Evolutionary conservation across 2,329 filamentous ascomycete species (phyloP).

Genomic region (Pseudogymnoascus sp.): DNA sequence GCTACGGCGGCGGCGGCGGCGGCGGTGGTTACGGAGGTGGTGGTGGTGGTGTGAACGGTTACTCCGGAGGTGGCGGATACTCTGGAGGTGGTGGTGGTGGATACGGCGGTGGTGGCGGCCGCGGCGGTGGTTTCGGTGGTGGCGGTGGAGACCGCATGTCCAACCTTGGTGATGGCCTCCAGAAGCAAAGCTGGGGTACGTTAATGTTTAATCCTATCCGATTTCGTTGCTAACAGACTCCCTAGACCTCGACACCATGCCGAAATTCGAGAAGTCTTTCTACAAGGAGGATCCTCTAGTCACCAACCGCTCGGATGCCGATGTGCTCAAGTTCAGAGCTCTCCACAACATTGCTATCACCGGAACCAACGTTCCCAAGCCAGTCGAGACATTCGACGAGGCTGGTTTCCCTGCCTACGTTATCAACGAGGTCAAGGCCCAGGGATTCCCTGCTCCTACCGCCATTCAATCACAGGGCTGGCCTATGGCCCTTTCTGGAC

Average conservation of each 20-base stretch:
- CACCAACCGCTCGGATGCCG: conserved; percentile 59
- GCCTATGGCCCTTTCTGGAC: conserved; percentile 97
- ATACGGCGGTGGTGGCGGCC: conserved; percentile 33
- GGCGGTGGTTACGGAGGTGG: conserved; percentile 28
- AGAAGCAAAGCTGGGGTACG: conserved; percentile 83
- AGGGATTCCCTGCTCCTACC: conserved; percentile 88
- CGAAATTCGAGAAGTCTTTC: conserved; percentile 99
- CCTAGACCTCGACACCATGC: conserved; percentile 64
- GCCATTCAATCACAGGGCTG: conserved; percentile 97
- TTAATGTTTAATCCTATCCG: conserved; percentile 20
- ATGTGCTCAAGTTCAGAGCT: conserved; percentile 82
- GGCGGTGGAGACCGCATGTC: conserved; percentile 90
- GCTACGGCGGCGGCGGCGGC: conserved; percentile 36
- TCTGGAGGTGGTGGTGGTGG: conserved; percentile 23
- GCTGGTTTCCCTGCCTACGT: conserved; percentile 95
- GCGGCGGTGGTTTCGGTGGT: conserved; percentile 53
- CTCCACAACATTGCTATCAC: conserved; percentile 76
- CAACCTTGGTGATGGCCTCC: conserved; percentile 76
- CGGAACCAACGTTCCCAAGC: conserved; percentile 76
- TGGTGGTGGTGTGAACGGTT: conserved; percentile 30
- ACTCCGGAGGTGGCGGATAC: conserved; percentile 28
- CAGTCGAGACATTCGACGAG: conserved; percentile 95
- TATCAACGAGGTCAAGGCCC: conserved; percentile 96
- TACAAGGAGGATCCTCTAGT: conserved; percentile 93
- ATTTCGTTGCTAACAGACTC: conserved; percentile 8